Percentiles rank a stretch among this genome's conserved stretches.
These are phyloP conservation scores for Microbotryomycetes sp. DNA, from an alignment of 1,284 basidiomycete genomes.

Conservation along the genomic window DNA sequence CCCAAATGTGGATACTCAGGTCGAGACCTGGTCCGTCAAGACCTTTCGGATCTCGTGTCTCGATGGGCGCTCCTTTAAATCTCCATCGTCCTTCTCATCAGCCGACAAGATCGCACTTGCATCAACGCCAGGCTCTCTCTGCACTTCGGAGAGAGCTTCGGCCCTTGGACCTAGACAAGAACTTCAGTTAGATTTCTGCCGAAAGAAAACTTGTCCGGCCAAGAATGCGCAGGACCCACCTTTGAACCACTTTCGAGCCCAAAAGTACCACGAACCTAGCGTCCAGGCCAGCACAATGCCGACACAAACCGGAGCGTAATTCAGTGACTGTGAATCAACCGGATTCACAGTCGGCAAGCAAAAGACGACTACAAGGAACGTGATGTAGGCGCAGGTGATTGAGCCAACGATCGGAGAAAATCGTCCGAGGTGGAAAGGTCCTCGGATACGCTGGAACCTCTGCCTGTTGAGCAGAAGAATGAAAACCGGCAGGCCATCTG, in stretches of 20 bases:
- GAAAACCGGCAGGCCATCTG: conserved; percentile 56
- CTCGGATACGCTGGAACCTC: conserved; percentile 50
- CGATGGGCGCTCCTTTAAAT: not conserved
- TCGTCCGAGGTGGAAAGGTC: conserved; percentile 61
- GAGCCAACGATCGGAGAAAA: conserved; percentile 35
- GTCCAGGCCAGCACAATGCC: conserved; percentile 59
- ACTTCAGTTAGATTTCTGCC: no score
- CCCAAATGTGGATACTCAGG: no score
- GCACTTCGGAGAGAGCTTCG: not conserved
- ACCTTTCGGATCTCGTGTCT: not conserved
- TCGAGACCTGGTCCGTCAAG: not conserved
- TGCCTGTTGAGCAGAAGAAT: conserved; percentile 56
- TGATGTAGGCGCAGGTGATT: conserved; percentile 26
- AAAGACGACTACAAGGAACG: conserved; percentile 36
- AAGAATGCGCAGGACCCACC: no score
- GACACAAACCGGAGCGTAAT: conserved; percentile 64
- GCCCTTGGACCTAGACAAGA: not conserved
- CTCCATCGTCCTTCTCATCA: not conserved
- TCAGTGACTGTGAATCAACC: conserved; percentile 56
- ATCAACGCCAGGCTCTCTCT: not conserved
- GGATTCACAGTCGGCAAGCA: conserved; percentile 41
- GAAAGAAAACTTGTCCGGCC: no score
- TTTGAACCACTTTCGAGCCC: conserved; percentile 52
- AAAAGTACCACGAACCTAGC: conserved; percentile 57
- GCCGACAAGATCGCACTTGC: not conserved